phyloP scores from a whole-genome alignment of 768 basidiomycete genomes.

The Sarcodon aspratus region DNA sequence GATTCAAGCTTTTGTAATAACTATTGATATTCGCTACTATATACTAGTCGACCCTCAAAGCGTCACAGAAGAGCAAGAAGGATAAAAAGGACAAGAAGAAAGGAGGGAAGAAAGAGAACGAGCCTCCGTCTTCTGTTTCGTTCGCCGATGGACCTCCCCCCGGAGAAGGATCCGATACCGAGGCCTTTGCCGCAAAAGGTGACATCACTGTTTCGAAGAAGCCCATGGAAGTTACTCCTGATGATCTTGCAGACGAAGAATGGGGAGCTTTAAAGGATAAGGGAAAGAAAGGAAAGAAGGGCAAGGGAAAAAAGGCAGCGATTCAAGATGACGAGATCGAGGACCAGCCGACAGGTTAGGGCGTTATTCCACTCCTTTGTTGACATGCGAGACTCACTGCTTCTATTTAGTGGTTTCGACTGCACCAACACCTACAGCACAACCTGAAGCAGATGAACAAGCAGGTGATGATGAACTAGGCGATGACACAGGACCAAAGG shows the following conservation, averaged over 20 bases:
- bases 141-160: constrained; percentile 13
- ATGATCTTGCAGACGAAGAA: constrained; percentile 38
- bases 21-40: background rate
- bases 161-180: constrained; percentile 18
- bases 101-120: constrained; percentile 18
- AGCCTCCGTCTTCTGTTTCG: no score
- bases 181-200: constrained; percentile 19
- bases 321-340: constrained; percentile 31
- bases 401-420: constrained; percentile 3
- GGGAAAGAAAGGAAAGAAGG: constrained; percentile 36
- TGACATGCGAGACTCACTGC: no score
- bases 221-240: constrained; percentile 25
- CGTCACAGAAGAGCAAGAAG: constrained; percentile 40
- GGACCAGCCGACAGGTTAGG: constrained; percentile 18
- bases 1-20: background rate
- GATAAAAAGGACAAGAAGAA: constrained; percentile 40
- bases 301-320: constrained; percentile 44
- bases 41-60: constrained; percentile 52
- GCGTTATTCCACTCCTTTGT: background rate
- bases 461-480: constrained; percentile 25
- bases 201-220: constrained; percentile 17
- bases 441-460: constrained; percentile 8
- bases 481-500: constrained; percentile 45
- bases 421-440: constrained; percentile 10
- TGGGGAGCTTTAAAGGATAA: constrained; percentile 30